These are phyloP conservation scores for Athelia sp. DNA, from an alignment of 1,284 basidiomycete species.

Conservation along the genomic window DNA sequence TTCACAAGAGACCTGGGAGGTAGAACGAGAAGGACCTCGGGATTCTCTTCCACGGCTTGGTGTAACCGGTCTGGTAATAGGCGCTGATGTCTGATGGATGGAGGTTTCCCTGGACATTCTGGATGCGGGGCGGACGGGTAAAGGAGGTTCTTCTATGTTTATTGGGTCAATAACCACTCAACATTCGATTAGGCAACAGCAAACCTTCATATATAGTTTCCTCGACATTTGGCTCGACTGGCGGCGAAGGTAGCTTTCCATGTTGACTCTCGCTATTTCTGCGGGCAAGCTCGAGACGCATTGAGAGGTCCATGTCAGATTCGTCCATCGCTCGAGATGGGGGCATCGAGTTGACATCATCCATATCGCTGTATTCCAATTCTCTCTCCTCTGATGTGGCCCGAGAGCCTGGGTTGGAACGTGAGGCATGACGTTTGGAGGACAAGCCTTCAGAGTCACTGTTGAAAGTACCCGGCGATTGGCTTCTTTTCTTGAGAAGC, in stretches of 20 bases:
- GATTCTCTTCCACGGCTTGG: conserved; percentile 22
- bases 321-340: conserved; percentile 40
- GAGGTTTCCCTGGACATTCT: conserved; percentile 39
- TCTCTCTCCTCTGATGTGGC: conserved; percentile 37
- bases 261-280: conserved; percentile 77
- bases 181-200: conserved; percentile 9
- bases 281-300: conserved; percentile 72
- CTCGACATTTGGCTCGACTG: conserved; percentile 45
- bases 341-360: conserved; percentile 37
- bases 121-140: conserved; percentile 47
- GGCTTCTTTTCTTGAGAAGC: conserved; percentile 52
- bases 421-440: conserved; percentile 7
- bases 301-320: conserved; percentile 70
- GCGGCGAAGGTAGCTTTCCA: conserved; percentile 33
- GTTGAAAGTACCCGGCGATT: conserved; percentile 47
- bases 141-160: conserved; percentile 53
- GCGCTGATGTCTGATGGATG: conserved; percentile 35
- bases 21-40: conserved; percentile 31
- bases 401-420: conserved; percentile 33
- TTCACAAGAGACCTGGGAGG: conserved; percentile 43
- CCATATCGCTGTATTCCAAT: conserved; percentile 35
- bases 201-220: conserved; percentile 73
- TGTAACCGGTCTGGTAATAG: conserved; percentile 24
- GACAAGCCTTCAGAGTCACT: conserved; percentile 38
- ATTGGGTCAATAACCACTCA: not conserved